Conservation (phyloP, 192 early-diverging fungal genomes). For the Coemansia sp. region DNA sequence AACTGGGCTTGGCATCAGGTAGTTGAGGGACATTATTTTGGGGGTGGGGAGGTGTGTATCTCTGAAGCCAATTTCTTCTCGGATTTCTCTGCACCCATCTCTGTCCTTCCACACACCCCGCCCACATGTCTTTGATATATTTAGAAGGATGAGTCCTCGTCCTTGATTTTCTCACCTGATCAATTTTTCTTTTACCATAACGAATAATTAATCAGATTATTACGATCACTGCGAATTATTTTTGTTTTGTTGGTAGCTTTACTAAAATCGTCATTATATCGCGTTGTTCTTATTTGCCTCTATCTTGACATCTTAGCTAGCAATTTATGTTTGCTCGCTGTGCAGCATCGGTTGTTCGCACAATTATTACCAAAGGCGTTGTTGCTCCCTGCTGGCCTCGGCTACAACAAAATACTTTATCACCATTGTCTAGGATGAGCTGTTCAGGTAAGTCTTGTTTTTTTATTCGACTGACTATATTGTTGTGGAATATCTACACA, state of each 20-base stretch:
- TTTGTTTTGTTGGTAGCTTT: neutral
- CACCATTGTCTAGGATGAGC: neutral
- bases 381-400: neutral
- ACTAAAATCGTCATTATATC: neutral
- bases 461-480: neutral
- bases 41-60: neutral
- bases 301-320: neutral
- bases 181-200: neutral
- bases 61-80: conserved; percentile 6
- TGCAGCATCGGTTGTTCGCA: neutral
- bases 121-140: neutral
- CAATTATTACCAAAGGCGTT: neutral
- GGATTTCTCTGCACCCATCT: conserved; percentile 5
- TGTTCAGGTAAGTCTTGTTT: neutral
- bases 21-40: neutral
- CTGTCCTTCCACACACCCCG: neutral
- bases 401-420: neutral
- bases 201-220: neutral
- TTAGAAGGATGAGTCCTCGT: neutral
- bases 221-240: neutral
- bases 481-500: neutral
- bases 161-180: neutral
- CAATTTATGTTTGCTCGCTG: neutral
- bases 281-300: neutral
- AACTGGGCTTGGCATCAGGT: conserved; percentile 1